Evolutionary conservation across 1,284 basidiomycete genomes (phyloP), one percentile per base, ranked within the genome.

Genomic region (Inonotus hispidus): DNA sequence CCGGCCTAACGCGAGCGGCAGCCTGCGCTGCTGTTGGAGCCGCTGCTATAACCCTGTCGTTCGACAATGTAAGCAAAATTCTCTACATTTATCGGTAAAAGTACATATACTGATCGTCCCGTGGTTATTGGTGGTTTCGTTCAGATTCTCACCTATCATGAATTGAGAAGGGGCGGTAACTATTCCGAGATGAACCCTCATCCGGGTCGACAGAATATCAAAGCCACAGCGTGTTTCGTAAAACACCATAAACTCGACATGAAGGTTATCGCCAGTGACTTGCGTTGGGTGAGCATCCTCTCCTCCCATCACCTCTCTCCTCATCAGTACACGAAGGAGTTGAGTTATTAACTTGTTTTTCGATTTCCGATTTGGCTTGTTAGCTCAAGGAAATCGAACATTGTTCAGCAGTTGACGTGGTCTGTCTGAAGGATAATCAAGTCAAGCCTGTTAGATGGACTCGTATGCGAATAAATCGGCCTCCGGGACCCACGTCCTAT

Each of bases 1-100:
- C 79, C 2, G 75, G 78, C 53, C 70, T 83, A 23, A 65, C 72
- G n/a, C 85, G 86, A 62, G 82, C 80, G 7, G 73, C 75, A 25
- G 74, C 76, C 4, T 87, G 85, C 62, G 76, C 77, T 25, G 80
- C 80, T 65, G 77, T 82, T 1, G 76, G 76, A 1, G 77, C 79
- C 19, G 71, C 73, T 5, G 71, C 74, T 50, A 71, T 86, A 35
- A 81, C 79, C 23, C 75, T 87, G 66, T 72, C 77, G 47, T 76
- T 84, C 53, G 72, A 71, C 32, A 70, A 70, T 64, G 84, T 85
- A 60, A 43, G 41, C 19, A 21, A 16, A 43, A 21, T 3, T 43
- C 2, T 16, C n/a, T 43, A 14, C 41, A 14, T 16, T 19, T 7
- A 21, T 21, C 16, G 1, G 41, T 7, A n/a, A 43, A 43, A 14